Evolutionary conservation across 306 rosid genomes (phyloP), one percentile per base, ranked within the genome.

Genomic region (Trifolium subterraneum): DNA sequence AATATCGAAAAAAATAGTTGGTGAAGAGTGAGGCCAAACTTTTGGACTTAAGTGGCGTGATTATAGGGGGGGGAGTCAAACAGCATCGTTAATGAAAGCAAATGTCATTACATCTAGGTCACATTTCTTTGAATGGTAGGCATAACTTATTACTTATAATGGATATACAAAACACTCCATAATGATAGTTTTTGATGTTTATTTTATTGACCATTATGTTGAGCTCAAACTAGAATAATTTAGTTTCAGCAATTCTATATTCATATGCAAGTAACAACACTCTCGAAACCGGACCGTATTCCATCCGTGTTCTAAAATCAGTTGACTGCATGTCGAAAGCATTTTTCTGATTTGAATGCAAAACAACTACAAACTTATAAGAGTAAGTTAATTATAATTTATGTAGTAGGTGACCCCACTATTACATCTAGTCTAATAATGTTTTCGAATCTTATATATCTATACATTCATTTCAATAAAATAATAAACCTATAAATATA

Each of bases 121-220:
- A 39, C 60, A 62, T 41, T 36, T 63, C 27, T 48, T 41, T 11
- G 8, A 33, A 63, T 7, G 42, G 4, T n/a, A n/a, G n/a, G n/a
- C n/a, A n/a, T n/a, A n/a, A n/a, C n/a, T n/a, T 11, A 39, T 18
- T 27, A 72, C 48, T 36, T 66, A 59, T 23, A 75, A 41, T 54
- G 52, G 67, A 47, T 44, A 39, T 36, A 64, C 27, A 13, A 51
- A 11, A 19, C 39, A 13, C 51, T 60, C 83, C 25, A 23, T 33
- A 55, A 48, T 74, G 54, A 61, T 19, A 51, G 41, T 61, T 33
- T 45, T 27, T 62, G n/a, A 58, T 35, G 20, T 18, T 13, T 64
- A 27, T 5, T 27, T 27, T 27, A 23, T 20, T 23, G 15, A 42
- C 35, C 69, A 54, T 67, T 19, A 63, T 20, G 50, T 39, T 19